Percentiles rank a stretch among this genome's conserved stretches.
Conservation (phyloP, 257 asterid genomes). For the Nicotiana obtusifolia region DNA sequence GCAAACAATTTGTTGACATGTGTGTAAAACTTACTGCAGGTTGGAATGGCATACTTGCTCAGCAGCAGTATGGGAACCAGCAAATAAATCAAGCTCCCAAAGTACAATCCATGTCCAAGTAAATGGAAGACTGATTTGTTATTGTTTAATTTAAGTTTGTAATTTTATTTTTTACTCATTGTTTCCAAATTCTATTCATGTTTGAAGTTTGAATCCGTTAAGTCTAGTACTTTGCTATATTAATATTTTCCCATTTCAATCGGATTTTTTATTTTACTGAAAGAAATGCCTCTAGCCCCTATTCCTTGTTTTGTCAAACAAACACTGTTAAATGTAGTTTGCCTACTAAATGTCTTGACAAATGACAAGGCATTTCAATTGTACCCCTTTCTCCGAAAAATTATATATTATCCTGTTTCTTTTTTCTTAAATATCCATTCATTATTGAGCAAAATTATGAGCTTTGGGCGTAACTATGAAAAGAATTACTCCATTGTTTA, state of each 20-base stretch:
- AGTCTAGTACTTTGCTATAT: not conserved
- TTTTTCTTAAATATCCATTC: no score
- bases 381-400: no score
- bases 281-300: not conserved
- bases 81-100: constrained; percentile 29
- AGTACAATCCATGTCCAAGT: constrained; percentile 36
- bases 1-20: not conserved
- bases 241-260: not conserved
- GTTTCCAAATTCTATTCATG: not conserved
- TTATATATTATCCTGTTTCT: no score
- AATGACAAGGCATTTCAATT: no score
- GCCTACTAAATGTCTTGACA: no score
- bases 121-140: constrained; percentile 1
- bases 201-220: not conserved
- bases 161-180: not conserved
- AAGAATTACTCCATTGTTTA: no score
- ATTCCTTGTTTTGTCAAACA: not conserved
- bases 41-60: constrained; percentile 45
- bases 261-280: not conserved
- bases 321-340: not conserved
- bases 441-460: no score
- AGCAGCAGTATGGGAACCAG: constrained; percentile 22
- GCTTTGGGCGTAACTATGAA: no score
- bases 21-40: constrained; percentile 24
- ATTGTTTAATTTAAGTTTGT: not conserved